Percentiles rank a stretch among this genome's conserved stretches.
phyloP scores from a whole-genome alignment of 2,329 filamentous ascomycete species.

The Eutypa lata region DNA sequence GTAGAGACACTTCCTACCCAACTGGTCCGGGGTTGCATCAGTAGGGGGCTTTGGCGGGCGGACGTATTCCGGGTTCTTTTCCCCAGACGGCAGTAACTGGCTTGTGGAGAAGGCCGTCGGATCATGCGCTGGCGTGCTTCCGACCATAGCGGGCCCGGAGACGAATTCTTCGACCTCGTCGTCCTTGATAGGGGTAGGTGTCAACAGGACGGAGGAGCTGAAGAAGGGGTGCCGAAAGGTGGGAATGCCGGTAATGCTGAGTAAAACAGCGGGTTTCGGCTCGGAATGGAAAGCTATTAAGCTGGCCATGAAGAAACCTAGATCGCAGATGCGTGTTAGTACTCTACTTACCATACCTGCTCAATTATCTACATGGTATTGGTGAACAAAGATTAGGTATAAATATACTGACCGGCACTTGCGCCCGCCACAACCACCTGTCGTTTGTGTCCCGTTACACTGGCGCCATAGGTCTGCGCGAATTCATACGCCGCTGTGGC shows the following conservation, averaged over 20 bases:
- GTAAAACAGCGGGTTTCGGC: conserved; percentile 28
- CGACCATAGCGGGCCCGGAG: conserved; percentile 19
- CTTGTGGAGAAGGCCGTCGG: conserved; percentile 21
- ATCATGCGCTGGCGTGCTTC: conserved; percentile 11
- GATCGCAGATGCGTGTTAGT: not conserved
- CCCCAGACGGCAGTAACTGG: conserved; percentile 23
- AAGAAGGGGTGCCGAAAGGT: conserved; percentile 35
- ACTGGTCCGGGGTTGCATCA: not conserved
- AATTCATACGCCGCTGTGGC: conserved; percentile 30
- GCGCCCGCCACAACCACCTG: conserved; percentile 30
- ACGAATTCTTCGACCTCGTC: conserved; percentile 21
- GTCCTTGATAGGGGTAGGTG: conserved; percentile 23
- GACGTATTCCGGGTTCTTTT: conserved; percentile 21
- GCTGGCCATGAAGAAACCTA: conserved; percentile 31
- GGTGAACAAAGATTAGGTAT: no score
- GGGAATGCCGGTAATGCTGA: conserved; percentile 33
- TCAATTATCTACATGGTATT: no score
- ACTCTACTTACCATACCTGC: not conserved
- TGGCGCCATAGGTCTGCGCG: conserved; percentile 18
- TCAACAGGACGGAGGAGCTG: conserved; percentile 29
- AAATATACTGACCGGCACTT: conserved; percentile 34
- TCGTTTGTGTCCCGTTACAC: conserved; percentile 9
- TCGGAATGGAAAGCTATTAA: conserved; percentile 26
- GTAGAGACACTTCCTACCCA: conserved; percentile 24
- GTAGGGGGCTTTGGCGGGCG: not conserved